Conservation (phyloP, 371 early-diverging fungal genomes). For the Mucor velutinosus region DNA sequence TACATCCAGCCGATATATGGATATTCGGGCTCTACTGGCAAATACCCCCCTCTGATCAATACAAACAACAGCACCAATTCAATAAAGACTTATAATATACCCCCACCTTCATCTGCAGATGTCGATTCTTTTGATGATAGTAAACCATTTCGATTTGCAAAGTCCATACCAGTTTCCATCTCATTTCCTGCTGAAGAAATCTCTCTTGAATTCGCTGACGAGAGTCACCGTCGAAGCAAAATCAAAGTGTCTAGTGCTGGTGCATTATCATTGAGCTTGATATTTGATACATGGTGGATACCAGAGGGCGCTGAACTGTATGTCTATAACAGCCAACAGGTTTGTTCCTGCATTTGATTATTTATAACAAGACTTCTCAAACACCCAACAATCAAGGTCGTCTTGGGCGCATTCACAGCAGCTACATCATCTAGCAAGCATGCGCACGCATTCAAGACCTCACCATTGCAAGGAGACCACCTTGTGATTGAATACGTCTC, state of each 20-base stretch:
- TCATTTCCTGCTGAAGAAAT: neutral
- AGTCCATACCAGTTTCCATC: constrained; percentile 21
- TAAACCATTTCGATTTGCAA: constrained; percentile 24
- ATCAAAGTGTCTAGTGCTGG: constrained; percentile 39
- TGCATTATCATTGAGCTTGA: constrained; percentile 49
- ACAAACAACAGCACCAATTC: neutral
- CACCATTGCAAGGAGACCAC: constrained; percentile 42
- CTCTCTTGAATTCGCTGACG: neutral
- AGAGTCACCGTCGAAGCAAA: constrained; percentile 30
- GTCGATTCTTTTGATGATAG: neutral
- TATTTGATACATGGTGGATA: constrained; percentile 46
- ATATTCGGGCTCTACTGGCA: neutral
- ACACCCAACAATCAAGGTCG: neutral
- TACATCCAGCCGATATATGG: neutral
- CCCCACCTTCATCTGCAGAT: neutral
- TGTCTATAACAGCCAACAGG: constrained; percentile 21
- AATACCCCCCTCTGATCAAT: neutral
- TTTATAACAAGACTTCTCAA: neutral
- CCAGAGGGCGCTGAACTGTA: constrained; percentile 42
- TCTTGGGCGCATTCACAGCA: constrained; percentile 45
- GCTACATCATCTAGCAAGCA: constrained; percentile 41
- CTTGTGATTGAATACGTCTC: constrained; percentile 35
- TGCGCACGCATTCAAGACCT: constrained; percentile 35
- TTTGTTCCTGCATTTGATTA: neutral
- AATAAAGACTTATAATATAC: neutral